Conservation (phyloP, 768 basidiomycete genomes). For the Filobasidium floriforme region DNA sequence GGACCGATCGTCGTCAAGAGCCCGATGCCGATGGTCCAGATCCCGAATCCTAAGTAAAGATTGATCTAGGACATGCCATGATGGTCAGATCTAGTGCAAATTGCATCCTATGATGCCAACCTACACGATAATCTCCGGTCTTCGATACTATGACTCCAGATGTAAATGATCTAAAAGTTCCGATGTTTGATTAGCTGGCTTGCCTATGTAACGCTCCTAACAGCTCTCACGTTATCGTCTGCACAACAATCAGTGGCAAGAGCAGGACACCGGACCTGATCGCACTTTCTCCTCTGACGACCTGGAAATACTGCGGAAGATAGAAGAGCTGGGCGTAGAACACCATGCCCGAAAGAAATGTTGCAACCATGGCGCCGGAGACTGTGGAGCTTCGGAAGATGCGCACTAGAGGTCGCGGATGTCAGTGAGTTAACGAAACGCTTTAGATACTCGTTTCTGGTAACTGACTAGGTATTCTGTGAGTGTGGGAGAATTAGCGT, state of each 20-base stretch:
- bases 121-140: conserved; percentile 55
- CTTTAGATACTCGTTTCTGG: background rate
- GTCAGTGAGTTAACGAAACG: background rate
- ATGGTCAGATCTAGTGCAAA: background rate
- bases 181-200: background rate
- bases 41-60: conserved; percentile 58
- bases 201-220: background rate
- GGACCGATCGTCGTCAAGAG: conserved; percentile 59
- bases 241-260: conserved; percentile 61
- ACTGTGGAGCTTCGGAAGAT: conserved; percentile 65
- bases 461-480: conserved; percentile 17
- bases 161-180: conserved; percentile 27
- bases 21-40: conserved; percentile 66
- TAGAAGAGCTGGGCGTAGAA: conserved; percentile 28
- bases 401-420: conserved; percentile 51
- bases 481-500: too few species aligned
- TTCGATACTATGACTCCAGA: conserved; percentile 59
- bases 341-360: conserved; percentile 56
- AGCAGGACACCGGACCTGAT: conserved; percentile 61
- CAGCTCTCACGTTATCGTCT: conserved; percentile 50
- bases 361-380: conserved; percentile 59
- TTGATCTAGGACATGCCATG: conserved; percentile 49
- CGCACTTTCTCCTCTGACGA: conserved; percentile 60
- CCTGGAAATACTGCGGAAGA: conserved; percentile 68
- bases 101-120: conserved; percentile 2